Base-by-base conservation (phyloP, 805 yeast genomes). In the Teunomyces funiuensis region DNA sequence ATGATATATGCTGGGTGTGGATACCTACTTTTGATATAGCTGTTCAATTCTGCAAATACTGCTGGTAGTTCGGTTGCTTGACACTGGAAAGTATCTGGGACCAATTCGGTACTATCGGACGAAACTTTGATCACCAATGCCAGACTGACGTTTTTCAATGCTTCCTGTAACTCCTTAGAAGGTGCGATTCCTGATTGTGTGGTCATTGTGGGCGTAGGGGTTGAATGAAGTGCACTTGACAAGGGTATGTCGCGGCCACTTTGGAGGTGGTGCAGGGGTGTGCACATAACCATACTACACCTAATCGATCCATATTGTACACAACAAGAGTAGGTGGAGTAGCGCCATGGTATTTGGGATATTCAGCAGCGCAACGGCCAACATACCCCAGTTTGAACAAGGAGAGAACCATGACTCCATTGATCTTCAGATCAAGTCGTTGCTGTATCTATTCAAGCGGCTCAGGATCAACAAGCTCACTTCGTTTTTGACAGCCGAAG, bases 381-480 rank as follows among this genome's bases (percentile, higher is more conserved):
- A 31, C 27, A 30, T 37, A 13, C 54, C 57, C 19, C 36, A 42
- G 15, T 52, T 45, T 40, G 30, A 45, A 26, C 53, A 41, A 33
- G 57, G 54, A 2, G 44, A 37, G 6, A 46, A 33, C 9, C 44
- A 41, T 41, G 88, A 83, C 54, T 72, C 81, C 4, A 69, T 80
- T 9, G 86, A 81, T 48, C 65, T 83, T 15, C 86, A 81, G 46
- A 70, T 82, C 43, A 80, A 76, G 52, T 70, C 87, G 2, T 60
- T 84, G 41, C 56, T 69, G 20, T 84, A 83, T 54, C 66, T 79
- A 55, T 83, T 74, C 62, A 72, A 73, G 44, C 62, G 87, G 38
- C 66, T 76, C 41, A 61, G 66, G 15, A 65, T 80, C 26, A 64
- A 71, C 42, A 60, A 57, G 20, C 51, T 76, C 11, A 56, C 74